phyloP scores from a whole-genome alignment of 176 grass and related monocot genomes.

The Saccharum officinarum region DNA sequence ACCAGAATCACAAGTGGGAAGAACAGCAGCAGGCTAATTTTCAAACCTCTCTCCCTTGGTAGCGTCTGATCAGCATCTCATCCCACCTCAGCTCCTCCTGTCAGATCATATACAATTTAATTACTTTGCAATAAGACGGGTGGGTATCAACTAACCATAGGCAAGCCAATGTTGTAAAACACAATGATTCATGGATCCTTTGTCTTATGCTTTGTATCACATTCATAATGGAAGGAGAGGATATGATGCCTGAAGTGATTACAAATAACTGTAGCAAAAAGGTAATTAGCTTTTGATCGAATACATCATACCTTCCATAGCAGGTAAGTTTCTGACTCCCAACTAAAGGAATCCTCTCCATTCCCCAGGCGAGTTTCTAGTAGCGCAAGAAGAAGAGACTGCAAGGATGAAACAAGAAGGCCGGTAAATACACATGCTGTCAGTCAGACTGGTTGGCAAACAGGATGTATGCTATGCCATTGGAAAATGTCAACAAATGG shows the following conservation, averaged over 20 bases:
- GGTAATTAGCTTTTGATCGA: slow-evolving; percentile 1
- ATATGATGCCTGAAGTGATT: slow-evolving; percentile 7
- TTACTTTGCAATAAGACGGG: slow-evolving; percentile 13
- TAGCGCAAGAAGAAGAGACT: slow-evolving; percentile 66
- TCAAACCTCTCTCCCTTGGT: slow-evolving; percentile 84
- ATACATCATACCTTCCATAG: slow-evolving; percentile 56
- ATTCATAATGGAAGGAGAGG: slow-evolving; percentile 5
- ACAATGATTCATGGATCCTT: background rate
- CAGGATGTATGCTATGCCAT: background rate
- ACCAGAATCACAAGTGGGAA: background rate
- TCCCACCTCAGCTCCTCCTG: slow-evolving; percentile 86
- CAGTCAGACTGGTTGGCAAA: background rate
- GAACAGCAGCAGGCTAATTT: background rate
- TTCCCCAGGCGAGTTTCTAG: slow-evolving; percentile 30
- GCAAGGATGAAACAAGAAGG: slow-evolving; percentile 29
- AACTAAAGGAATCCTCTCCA: slow-evolving; percentile 28
- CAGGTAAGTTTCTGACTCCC: slow-evolving; percentile 36
- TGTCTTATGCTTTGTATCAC: slow-evolving; percentile 10
- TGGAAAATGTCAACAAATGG: background rate
- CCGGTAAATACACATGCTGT: background rate
- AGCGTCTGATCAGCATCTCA: slow-evolving; percentile 69
- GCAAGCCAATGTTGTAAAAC: slow-evolving; percentile 9
- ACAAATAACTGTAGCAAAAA: background rate
- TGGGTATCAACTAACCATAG: background rate
- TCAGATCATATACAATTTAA: background rate